A percentile compares a stretch with the other conserved stretches of the same genome.
Evolutionary conservation across 2,329 filamentous ascomycete species (phyloP).

Genomic region (Penicillium glabrum): DNA sequence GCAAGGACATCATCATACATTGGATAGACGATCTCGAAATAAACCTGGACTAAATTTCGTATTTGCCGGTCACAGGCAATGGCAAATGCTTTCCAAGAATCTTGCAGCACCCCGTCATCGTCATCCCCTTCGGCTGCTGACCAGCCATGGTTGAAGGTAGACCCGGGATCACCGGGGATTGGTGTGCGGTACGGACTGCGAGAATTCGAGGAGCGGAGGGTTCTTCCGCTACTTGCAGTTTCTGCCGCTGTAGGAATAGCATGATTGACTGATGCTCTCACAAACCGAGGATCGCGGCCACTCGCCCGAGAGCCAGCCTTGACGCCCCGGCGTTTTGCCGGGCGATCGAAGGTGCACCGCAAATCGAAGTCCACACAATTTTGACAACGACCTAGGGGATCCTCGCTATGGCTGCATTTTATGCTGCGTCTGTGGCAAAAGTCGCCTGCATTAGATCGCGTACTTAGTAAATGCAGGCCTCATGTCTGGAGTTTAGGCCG

Average conservation of each 20-base stretch:
- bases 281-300: constrained; percentile 7
- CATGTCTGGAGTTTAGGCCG: background rate
- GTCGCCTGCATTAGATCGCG: constrained; percentile 36
- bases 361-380: constrained; percentile 53
- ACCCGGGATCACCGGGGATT: constrained; percentile 19
- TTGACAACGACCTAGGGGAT: constrained; percentile 44
- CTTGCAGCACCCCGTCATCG: constrained; percentile 22
- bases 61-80: constrained; percentile 42
- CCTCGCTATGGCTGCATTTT: constrained; percentile 43
- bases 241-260: background rate
- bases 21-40: constrained; percentile 56
- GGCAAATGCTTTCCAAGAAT: constrained; percentile 44
- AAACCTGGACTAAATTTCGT: constrained; percentile 48
- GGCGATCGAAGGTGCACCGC: constrained; percentile 50
- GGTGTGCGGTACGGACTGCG: constrained; percentile 15
- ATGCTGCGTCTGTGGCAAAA: constrained; percentile 53
- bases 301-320: constrained; percentile 19
- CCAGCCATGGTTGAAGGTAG: constrained; percentile 16
- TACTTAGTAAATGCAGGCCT: constrained; percentile 4
- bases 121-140: constrained; percentile 17
- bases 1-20: constrained; percentile 34
- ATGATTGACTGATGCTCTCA: constrained; percentile 2
- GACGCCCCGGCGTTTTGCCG: constrained; percentile 41
- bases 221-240: background rate
- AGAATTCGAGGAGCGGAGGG: constrained; percentile 14